These are phyloP conservation scores for Phytophthora sojae DNA, from an alignment of 352 stramenopile species.

Conservation along the genomic window DNA sequence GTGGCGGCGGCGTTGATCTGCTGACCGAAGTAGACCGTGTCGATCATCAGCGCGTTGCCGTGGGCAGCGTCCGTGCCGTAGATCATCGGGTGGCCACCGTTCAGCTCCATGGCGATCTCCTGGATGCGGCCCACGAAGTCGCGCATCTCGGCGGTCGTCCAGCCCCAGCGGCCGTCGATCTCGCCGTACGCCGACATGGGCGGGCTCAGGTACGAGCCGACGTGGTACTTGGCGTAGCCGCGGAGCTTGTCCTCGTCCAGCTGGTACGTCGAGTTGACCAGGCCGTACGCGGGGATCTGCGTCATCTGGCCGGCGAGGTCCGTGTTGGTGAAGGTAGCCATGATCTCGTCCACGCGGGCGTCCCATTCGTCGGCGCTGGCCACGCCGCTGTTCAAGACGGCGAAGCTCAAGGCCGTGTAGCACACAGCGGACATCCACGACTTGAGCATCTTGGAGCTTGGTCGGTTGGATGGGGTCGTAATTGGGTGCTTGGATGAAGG, in stretches of 20 bases:
- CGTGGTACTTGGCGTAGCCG: background rate
- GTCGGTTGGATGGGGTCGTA: background rate
- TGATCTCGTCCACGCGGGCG: background rate
- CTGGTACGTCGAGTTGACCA: background rate
- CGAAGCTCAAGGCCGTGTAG: background rate
- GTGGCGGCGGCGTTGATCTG: constrained; percentile 85
- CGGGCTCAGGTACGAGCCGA: background rate
- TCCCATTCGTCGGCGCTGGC: background rate
- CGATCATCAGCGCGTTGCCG: constrained; percentile 77
- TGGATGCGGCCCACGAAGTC: constrained; percentile 67
- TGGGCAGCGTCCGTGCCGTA: constrained; percentile 90
- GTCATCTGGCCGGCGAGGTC: background rate
- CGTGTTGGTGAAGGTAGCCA: background rate
- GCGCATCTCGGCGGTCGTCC: constrained; percentile 64
- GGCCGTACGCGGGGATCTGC: background rate
- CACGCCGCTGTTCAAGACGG: background rate
- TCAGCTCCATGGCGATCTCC: constrained; percentile 61
- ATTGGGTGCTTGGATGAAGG: background rate
- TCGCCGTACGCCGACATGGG: background rate
- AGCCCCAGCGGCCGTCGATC: constrained; percentile 35
- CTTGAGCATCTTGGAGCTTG: background rate
- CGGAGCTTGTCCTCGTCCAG: background rate
- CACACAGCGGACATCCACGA: background rate
- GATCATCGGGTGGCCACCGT: constrained; percentile 60
- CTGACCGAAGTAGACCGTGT: constrained; percentile 78